Conservation (phyloP, 495 filamentous ascomycete genomes). For the Aspergillus campestris region DNA sequence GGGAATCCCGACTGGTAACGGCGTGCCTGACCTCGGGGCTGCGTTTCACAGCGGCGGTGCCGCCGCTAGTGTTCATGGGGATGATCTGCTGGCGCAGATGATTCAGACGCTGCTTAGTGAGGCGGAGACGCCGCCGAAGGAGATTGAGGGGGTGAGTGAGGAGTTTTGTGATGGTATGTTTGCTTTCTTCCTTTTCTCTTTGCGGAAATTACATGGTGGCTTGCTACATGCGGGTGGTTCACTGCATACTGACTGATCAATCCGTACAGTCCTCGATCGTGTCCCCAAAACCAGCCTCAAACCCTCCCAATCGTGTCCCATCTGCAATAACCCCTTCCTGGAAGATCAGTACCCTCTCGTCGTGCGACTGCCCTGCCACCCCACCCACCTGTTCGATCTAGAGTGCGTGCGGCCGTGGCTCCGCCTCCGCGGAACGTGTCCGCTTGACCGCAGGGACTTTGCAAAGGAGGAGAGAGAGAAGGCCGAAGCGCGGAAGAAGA, state of each 20-base stretch:
- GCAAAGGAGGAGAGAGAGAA: slow-evolving; percentile 63
- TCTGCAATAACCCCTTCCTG: slow-evolving; percentile 75
- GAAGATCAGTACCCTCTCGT: slow-evolving; percentile 76
- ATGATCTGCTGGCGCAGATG: slow-evolving; percentile 51
- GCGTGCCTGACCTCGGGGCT: too few species aligned
- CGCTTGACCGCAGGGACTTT: slow-evolving; percentile 73
- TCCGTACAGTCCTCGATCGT: slow-evolving; percentile 56
- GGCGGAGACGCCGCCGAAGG: slow-evolving; percentile 56
- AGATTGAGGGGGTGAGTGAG: slow-evolving; percentile 69
- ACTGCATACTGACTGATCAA: too few species aligned
- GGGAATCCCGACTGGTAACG: background rate
- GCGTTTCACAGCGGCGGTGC: background rate
- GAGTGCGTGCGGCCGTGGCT: slow-evolving; percentile 96
- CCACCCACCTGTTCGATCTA: slow-evolving; percentile 76
- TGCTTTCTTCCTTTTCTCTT: background rate
- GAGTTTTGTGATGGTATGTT: slow-evolving; percentile 61
- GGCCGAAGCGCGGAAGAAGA: slow-evolving; percentile 40
- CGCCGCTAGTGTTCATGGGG: slow-evolving; percentile 4
- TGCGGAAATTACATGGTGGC: too few species aligned
- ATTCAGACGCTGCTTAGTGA: slow-evolving; percentile 52
- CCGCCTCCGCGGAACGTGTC: slow-evolving; percentile 79
- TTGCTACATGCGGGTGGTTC: too few species aligned
- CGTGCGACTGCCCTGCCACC: slow-evolving; percentile 77
- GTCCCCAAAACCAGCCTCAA: slow-evolving; percentile 63
- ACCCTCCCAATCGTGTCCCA: slow-evolving; percentile 65